These are phyloP conservation scores for Fragaria nilgerrensis DNA, from an alignment of 306 rosid genomes.

Conservation along the genomic window DNA sequence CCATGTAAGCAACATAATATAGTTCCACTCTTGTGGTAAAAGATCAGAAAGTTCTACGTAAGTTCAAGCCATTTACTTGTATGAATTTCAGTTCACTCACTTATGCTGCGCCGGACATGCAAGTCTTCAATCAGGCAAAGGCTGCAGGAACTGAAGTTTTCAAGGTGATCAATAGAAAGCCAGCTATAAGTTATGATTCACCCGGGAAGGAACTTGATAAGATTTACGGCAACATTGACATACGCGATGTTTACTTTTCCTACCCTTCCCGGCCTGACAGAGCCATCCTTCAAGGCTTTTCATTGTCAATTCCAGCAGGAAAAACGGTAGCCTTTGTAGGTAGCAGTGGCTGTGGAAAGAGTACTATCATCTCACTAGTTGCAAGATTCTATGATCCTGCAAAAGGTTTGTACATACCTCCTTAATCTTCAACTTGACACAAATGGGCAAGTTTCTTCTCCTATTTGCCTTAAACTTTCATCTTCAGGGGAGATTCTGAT, in stretches of 20 bases:
- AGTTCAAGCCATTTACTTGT: neutral
- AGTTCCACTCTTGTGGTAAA: neutral
- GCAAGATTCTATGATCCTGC: constrained; percentile 76
- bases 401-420: constrained; percentile 38
- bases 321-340: constrained; percentile 80
- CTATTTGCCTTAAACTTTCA: neutral
- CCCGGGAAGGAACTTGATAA: constrained; percentile 36
- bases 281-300: constrained; percentile 58
- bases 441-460: neutral
- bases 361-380: constrained; percentile 76
- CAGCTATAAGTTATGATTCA: constrained; percentile 46
- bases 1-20: constrained; percentile 52
- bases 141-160: constrained; percentile 87
- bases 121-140: constrained; percentile 82
- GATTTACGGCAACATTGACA: constrained; percentile 53
- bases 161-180: constrained; percentile 70
- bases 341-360: constrained; percentile 94
- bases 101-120: constrained; percentile 90
- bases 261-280: constrained; percentile 80
- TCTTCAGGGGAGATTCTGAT: constrained; percentile 65
- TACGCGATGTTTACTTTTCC: constrained; percentile 54
- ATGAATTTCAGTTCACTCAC: constrained; percentile 61
- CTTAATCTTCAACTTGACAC: neutral
- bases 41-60: neutral
- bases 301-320: constrained; percentile 75